Base-by-base conservation (phyloP, 331 rosid genomes). In the Prunus yedoensis region DNA sequence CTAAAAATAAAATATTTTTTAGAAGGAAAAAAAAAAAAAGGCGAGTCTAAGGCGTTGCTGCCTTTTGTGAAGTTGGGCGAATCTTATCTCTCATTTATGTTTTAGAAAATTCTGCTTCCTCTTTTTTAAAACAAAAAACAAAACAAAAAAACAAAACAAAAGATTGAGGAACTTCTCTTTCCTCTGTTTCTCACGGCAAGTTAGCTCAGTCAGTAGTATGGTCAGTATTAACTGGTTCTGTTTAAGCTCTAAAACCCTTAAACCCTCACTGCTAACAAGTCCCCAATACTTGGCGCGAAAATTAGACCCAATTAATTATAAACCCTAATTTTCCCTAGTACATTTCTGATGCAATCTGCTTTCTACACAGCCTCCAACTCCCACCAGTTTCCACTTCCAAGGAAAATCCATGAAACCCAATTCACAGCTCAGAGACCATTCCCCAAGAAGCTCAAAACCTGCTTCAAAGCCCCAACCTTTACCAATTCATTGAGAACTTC, bases 301-400 rank as follows among this genome's bases (percentile, higher is more conserved):
- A 78, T 71, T 23, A 15, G 54, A 23, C 41, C 74, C 67, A 38
- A 28, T 46, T 57, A 2, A 20, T 12, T 30, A 45, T 11, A 43
- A 57, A 23, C 76, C 76, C 57, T 72, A 72, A 41, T 38, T 57
- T 30, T 9, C 20, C 18, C 58, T 16, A 12, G 8, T 25, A 11
- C 57, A 25, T 27, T 54, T 84, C 89, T 78, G 78, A 93, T 93
- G 98, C 96, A 84, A 83, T 83, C 84, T 73, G 68, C 88, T 52
- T 53, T 78, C 80, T 81, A 77, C 76, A 35, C 81, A 38, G 15
- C 87, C 66, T 70, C 91, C 43, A 84, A 68, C 60, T 68, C 68
- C 72, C 74, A 51, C 28, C 82, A 82, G 66, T 73, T 63, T 66
- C 74, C 71, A 16, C 67, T 53, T 57, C 78, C 86, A 88, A 87